A percentile compares a stretch with the other conserved stretches of the same genome.
These are phyloP conservation scores for Flaveria brownii DNA, from an alignment of 129 eudicot genomes.

Conservation along the genomic window DNA sequence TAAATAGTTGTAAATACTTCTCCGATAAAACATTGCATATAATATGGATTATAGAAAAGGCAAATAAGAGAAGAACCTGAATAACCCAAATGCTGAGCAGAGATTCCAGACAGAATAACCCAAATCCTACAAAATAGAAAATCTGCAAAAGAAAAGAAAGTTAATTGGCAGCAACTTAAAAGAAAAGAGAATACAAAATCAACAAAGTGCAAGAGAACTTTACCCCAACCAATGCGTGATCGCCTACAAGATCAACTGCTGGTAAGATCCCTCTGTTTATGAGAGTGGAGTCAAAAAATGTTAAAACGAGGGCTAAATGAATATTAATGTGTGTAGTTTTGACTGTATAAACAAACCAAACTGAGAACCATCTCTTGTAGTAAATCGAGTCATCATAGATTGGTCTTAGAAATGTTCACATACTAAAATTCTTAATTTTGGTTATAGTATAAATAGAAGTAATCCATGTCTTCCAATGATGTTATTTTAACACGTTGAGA, in stretches of 20 bases:
- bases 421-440: background rate
- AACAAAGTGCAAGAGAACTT: constrained; percentile 25
- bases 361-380: background rate
- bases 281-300: background rate
- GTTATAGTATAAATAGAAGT: background rate
- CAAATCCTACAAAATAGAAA: constrained; percentile 68
- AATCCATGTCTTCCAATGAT: background rate
- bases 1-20: background rate
- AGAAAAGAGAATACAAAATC: background rate
- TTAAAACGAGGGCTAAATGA: constrained; percentile 1
- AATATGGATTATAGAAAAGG: background rate
- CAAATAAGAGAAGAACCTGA: constrained; percentile 46
- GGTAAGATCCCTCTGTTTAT: constrained; percentile 90
- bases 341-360: background rate
- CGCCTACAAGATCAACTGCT: constrained; percentile 80
- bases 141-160: constrained; percentile 43
- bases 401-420: background rate
- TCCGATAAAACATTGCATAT: background rate
- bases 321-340: background rate
- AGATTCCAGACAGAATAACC: constrained; percentile 59
- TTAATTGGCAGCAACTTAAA: background rate
- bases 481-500: background rate
- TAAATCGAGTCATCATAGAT: background rate
- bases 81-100: constrained; percentile 82
- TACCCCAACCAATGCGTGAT: constrained; percentile 85